Evolutionary conservation across 306 rosid genomes (phyloP).

Genomic region (Fragaria iinumae): DNA sequence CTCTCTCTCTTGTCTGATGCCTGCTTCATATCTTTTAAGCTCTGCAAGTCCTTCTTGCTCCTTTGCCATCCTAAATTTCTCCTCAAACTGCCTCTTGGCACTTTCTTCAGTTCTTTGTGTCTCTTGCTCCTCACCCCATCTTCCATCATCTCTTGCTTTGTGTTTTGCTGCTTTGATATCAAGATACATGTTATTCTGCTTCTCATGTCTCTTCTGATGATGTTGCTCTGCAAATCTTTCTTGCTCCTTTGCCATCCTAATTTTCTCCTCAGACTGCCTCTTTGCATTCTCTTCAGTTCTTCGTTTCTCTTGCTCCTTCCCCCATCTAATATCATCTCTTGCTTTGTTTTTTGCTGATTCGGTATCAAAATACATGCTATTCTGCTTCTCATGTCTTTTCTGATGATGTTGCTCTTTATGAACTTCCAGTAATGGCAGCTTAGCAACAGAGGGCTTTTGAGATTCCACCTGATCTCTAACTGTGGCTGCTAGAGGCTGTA

Average conservation of each 20-base stretch:
- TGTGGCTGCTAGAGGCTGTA: constrained; percentile 36
- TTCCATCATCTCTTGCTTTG: constrained; percentile 61
- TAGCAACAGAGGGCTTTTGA: constrained; percentile 26
- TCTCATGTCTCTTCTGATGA: constrained; percentile 43
- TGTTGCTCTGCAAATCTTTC: constrained; percentile 58
- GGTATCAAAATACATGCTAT: constrained; percentile 38
- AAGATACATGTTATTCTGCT: constrained; percentile 46
- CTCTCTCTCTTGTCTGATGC: constrained; percentile 74
- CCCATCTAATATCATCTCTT: constrained; percentile 62
- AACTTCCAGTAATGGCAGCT: constrained; percentile 44
- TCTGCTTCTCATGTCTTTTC: constrained; percentile 59
- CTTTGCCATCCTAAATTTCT: constrained; percentile 56
- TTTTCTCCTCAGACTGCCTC: constrained; percentile 54
- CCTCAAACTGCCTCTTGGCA: constrained; percentile 48
- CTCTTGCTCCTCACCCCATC: constrained; percentile 69
- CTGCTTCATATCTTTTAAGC: constrained; percentile 63
- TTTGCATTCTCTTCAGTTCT: constrained; percentile 59
- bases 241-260: constrained; percentile 59
- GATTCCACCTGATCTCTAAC: constrained; percentile 51
- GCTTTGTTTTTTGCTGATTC: constrained; percentile 45
- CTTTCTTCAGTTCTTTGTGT: constrained; percentile 58
- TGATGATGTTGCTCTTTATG: constrained; percentile 46
- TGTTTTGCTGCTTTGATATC: constrained; percentile 39
- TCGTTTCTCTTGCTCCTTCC: constrained; percentile 70
- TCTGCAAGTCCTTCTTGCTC: constrained; percentile 65